Evolutionary conservation across 78 protist species (phyloP).

Genomic region (Polysphondylium violaceum): DNA sequence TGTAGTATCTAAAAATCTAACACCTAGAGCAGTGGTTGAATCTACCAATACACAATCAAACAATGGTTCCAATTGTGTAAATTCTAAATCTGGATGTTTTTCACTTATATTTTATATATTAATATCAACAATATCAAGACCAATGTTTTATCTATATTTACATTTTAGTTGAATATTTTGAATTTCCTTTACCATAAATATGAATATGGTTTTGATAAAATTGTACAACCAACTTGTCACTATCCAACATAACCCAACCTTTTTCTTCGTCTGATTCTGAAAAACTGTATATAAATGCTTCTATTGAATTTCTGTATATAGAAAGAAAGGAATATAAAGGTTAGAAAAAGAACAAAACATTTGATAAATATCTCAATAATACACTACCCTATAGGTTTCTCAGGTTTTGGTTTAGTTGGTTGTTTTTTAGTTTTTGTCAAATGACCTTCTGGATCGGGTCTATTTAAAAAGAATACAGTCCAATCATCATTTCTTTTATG

Average conservation of each 20-base stretch:
- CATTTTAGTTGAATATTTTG: slow-evolving; percentile 32
- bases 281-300: slow-evolving; percentile 67
- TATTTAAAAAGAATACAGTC: slow-evolving; percentile 89
- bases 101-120: slow-evolving; percentile 27
- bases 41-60: slow-evolving; percentile 79
- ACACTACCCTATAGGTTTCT: neutral
- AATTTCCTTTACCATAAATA: slow-evolving; percentile 15
- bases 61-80: slow-evolving; percentile 78
- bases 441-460: slow-evolving; percentile 71
- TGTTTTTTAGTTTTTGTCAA: slow-evolving; percentile 35
- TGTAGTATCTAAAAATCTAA: slow-evolving; percentile 52
- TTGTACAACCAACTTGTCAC: slow-evolving; percentile 43
- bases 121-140: neutral
- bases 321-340: neutral
- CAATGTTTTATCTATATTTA: neutral
- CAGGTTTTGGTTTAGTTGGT: neutral
- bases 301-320: slow-evolving; percentile 9
- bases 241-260: slow-evolving; percentile 79
- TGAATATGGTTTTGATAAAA: slow-evolving; percentile 25
- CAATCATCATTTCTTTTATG: slow-evolving; percentile 91
- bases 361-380: neutral
- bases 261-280: slow-evolving; percentile 62
- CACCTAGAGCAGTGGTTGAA: slow-evolving; percentile 75
- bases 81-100: slow-evolving; percentile 78
- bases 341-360: neutral